A percentile compares a stretch with the other conserved stretches of the same genome.
Conservation (phyloP, 306 rosid species). For the Clitoria ternatea region DNA sequence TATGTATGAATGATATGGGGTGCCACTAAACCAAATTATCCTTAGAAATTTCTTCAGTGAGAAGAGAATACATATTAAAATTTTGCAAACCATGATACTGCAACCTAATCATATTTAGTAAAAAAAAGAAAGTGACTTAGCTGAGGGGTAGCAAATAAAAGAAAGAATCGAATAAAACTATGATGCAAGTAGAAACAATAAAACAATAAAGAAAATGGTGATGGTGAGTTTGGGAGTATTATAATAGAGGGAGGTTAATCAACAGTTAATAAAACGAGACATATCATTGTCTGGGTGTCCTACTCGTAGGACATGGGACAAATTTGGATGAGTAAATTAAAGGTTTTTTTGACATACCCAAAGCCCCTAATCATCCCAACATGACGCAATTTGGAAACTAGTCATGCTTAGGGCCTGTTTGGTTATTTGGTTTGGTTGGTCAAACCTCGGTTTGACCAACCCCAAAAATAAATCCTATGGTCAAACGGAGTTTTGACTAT, state of each 20-base stretch:
- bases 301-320: conserved; percentile 4
- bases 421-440: too few relatives aligned
- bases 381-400: conserved; percentile 24
- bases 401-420: not conserved
- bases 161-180: not conserved
- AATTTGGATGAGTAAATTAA: conserved; percentile 13
- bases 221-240: conserved; percentile 5
- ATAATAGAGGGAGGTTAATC: not conserved
- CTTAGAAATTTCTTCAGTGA: too few relatives aligned
- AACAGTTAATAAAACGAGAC: conserved; percentile 24
- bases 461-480: too few relatives aligned
- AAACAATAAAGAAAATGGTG: conserved; percentile 17
- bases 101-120: not conserved
- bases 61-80: not conserved
- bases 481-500: too few relatives aligned
- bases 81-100: not conserved
- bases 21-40: not conserved
- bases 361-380: conserved; percentile 24
- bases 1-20: not conserved
- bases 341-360: conserved; percentile 25
- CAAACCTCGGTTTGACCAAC: too few relatives aligned
- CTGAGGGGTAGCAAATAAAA: not conserved
- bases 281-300: conserved; percentile 35
- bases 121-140: not conserved
- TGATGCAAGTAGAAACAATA: not conserved